Conservation (phyloP, 768 basidiomycete species). For the Trametes meyenii region DNA sequence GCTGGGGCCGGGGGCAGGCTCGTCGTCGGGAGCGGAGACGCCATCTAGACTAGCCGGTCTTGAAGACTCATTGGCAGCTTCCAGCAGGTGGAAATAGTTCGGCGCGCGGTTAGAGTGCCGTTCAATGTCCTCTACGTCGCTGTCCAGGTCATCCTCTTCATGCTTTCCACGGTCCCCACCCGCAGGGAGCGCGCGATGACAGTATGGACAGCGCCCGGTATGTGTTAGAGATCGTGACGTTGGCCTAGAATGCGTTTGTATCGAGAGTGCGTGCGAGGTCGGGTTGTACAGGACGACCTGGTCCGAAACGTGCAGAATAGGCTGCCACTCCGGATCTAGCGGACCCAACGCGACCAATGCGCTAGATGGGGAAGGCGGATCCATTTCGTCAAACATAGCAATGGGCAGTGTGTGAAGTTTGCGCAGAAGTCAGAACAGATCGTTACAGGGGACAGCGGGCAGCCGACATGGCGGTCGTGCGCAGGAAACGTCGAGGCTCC, state of each 20-base stretch:
- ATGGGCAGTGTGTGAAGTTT: background rate
- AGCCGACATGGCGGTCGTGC: constrained; percentile 11
- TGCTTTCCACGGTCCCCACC: constrained; percentile 26
- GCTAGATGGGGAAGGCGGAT: constrained; percentile 17
- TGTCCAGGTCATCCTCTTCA: constrained; percentile 28
- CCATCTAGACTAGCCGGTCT: constrained; percentile 33
- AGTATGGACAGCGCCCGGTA: constrained; percentile 65
- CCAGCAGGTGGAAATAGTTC: constrained; percentile 82
- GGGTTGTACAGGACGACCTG: constrained; percentile 90
- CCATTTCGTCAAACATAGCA: constrained; percentile 22
- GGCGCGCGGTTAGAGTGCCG: constrained; percentile 56
- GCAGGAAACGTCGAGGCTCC: background rate
- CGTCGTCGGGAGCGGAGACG: background rate
- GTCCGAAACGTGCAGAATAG: constrained; percentile 81
- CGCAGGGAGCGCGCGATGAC: constrained; percentile 60
- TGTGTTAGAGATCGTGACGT: constrained; percentile 16
- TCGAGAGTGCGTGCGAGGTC: constrained; percentile 78
- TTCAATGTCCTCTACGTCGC: constrained; percentile 37
- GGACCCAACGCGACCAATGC: constrained; percentile 28
- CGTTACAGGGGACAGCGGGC: background rate
- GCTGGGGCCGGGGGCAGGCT: constrained; percentile 21
- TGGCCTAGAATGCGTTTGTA: constrained; percentile 41
- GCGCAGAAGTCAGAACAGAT: background rate
- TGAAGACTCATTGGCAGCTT: constrained; percentile 64
- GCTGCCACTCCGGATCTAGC: constrained; percentile 59